A percentile compares a stretch with the other conserved stretches of the same genome.
Evolutionary conservation across 139 green algal species (phyloP).

Genomic region (Desmodesmus armatus): DNA sequence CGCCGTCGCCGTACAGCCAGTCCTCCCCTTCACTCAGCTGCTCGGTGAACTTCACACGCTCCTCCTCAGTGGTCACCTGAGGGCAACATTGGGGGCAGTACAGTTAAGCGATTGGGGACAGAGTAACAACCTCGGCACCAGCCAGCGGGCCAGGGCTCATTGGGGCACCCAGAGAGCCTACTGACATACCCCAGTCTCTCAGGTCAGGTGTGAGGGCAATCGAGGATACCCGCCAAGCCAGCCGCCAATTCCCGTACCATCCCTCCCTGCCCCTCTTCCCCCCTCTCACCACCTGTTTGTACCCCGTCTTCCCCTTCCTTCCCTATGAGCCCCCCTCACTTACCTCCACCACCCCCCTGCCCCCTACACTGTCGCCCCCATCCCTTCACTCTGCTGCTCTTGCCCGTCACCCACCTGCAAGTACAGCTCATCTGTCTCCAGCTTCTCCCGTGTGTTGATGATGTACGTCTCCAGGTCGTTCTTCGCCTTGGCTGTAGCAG

Average conservation of each 20-base stretch:
- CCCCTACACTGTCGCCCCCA: too few relatives aligned
- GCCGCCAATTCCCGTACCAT: too few relatives aligned
- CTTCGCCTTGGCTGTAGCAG: slow-evolving; percentile 72
- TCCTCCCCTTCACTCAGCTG: slow-evolving; percentile 87
- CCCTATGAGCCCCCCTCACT: too few relatives aligned
- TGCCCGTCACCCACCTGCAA: slow-evolving; percentile 66
- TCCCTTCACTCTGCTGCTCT: too few relatives aligned
- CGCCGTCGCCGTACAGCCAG: slow-evolving; percentile 95
- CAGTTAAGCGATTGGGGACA: not conserved
- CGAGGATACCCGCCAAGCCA: not conserved
- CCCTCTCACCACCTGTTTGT: too few relatives aligned
- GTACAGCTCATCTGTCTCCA: slow-evolving; percentile 68
- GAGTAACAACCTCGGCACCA: too few relatives aligned
- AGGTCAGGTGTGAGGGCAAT: too few relatives aligned
- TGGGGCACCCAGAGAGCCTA: not conserved
- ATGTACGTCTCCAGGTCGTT: slow-evolving; percentile 96
- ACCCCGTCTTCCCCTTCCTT: too few relatives aligned
- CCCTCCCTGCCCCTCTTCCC: too few relatives aligned
- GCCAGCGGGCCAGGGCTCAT: not conserved
- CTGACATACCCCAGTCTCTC: too few relatives aligned
- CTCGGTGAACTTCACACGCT: slow-evolving; percentile 69
- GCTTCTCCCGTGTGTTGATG: slow-evolving; percentile 73
- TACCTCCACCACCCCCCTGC: too few relatives aligned
- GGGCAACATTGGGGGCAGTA: not conserved
- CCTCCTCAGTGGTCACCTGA: slow-evolving; percentile 82